Base-by-base conservation (phyloP, 2,329 filamentous ascomycete species). In the Diplodia mutila region DNA sequence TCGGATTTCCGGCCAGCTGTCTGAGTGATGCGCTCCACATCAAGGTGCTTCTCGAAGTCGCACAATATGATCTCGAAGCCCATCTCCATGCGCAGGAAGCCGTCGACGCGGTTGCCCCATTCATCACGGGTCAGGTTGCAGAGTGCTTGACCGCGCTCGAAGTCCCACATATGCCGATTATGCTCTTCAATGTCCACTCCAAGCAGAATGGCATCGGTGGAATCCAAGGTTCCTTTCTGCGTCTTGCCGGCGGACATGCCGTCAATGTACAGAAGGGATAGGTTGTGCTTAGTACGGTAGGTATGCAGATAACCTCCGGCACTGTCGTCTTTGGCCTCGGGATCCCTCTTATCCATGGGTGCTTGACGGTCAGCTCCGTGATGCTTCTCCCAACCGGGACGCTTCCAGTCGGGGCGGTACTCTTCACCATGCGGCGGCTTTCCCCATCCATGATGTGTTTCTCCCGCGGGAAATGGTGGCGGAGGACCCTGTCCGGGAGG, bases 61-160 rank as follows among this genome's bases (percentile, higher is more conserved):
- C 90, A 92, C 23, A 90, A 80, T 61, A 92, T 89, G 65, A 91
- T 82, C 75, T 92, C 90, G 70, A 91, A 91, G 0, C 90, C 90
- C 21, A 85, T 84, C 73, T 92, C 90, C 84, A 89, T 89, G 12
- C 90, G 84, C 2, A 92, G 76, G 25, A 91, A 80, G 0, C 88
- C 89, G 71, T 91, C 86, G n/a, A 91, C 79, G 16, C 79, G 78
- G 34, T 75, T 75, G 14, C 81, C 11, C 85, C 85, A 89, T 75
- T 86, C 65, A 72, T 76, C 68, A 53, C 76, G 11, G 0, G 85
- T 82, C 11, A 90, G 71, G 0, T 82, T 76, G 75, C 90, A 92
- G 1, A 91, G 76, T 1, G 81, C 80, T 1, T 71, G 59, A 0
- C 88, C 89, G 7, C 89, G 85, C 2, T 77, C 74, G 5, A 69